Percentiles rank a stretch among this genome's conserved stretches.
Conservation (phyloP, 257 asterid genomes). For the Fraxinus americana region DNA sequence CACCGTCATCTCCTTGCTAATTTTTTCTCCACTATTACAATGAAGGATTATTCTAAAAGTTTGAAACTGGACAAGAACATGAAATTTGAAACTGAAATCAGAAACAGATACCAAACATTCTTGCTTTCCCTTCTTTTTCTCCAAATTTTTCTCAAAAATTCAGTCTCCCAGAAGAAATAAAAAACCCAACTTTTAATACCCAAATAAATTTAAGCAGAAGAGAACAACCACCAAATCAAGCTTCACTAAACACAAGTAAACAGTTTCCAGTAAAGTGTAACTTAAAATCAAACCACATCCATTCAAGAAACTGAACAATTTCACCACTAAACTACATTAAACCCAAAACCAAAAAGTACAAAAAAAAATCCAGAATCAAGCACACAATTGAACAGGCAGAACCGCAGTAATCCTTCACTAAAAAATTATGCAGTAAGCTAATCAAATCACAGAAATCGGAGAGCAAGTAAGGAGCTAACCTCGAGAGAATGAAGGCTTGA, state of each 20-base stretch:
- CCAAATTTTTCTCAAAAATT: not conserved
- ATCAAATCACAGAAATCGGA: not conserved
- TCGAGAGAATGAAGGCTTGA: constrained; percentile 47
- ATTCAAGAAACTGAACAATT: constrained; percentile 16
- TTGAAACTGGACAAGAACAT: not conserved
- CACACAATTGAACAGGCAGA: constrained; percentile 12
- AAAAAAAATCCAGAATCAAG: not conserved
- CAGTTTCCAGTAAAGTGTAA: constrained; percentile 8
- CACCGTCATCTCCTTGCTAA: not conserved
- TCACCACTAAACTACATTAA: constrained; percentile 17
- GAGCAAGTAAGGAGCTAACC: constrained; percentile 23
- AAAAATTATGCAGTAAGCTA: not conserved
- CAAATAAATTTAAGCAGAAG: constrained; percentile 24
- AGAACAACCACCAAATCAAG: constrained; percentile 16
- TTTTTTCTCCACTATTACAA: not conserved
- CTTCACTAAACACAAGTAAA: constrained; percentile 17
- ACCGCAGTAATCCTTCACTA: not conserved
- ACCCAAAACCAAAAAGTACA: not conserved
- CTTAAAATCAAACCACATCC: constrained; percentile 12
- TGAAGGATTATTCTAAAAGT: not conserved
- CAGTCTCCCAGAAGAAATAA: not conserved
- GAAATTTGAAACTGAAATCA: not conserved
- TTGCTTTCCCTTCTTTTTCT: constrained; percentile 5
- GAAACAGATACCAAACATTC: not conserved
- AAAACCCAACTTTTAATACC: not conserved